These are phyloP conservation scores for Pelargonium citronellum DNA, from an alignment of 441 rosid genomes.

Conservation along the genomic window DNA sequence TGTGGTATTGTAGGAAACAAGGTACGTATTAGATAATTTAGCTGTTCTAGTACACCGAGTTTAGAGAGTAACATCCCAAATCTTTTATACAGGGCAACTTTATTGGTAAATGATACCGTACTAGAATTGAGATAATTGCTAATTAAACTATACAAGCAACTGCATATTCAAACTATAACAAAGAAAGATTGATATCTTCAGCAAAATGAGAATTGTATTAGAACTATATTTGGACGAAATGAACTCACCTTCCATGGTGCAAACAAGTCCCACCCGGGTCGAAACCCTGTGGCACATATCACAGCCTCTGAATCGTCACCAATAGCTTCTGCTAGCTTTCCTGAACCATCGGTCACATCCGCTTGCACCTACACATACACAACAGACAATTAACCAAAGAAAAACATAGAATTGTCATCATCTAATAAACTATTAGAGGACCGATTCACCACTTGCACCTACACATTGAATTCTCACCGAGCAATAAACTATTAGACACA, in stretches of 20 bases:
- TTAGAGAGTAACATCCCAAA: too few relatives aligned
- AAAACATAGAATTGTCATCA: not conserved
- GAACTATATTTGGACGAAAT: not conserved
- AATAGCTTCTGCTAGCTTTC: constrained; percentile 70
- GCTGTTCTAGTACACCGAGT: too few relatives aligned
- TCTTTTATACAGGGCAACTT: too few relatives aligned
- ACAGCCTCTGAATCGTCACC: constrained; percentile 79
- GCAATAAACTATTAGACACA: too few relatives aligned
- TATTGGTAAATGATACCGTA: too few relatives aligned
- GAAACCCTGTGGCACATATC: constrained; percentile 77
- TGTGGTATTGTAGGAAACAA: too few relatives aligned
- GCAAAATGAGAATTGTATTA: not conserved
- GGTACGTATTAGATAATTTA: too few relatives aligned
- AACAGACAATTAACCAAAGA: not conserved
- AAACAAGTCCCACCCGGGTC: constrained; percentile 66
- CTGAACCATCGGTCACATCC: constrained; percentile 72
- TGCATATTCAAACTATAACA: not conserved
- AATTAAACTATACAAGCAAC: too few relatives aligned
- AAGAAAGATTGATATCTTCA: not conserved
- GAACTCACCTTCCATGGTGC: constrained; percentile 75
- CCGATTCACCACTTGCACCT: too few relatives aligned
- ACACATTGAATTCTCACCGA: too few relatives aligned
- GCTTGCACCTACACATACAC: constrained; percentile 61
- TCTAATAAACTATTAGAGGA: not conserved
- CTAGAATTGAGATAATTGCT: too few relatives aligned